Evolutionary conservation across 1,284 basidiomycete species (phyloP).

Genomic region (Rhodotorula sp.): DNA sequence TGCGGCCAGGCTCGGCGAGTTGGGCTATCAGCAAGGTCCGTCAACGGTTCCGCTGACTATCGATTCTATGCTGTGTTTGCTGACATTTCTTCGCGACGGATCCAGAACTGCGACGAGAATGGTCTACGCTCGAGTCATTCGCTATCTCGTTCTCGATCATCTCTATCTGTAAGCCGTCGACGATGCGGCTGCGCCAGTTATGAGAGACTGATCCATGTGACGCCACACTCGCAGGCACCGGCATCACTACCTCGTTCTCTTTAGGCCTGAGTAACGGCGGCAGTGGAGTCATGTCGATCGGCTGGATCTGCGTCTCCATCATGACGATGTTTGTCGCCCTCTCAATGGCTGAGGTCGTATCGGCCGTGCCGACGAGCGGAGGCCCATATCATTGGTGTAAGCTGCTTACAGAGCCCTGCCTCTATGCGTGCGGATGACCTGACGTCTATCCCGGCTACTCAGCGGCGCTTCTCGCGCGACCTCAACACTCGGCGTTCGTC

Average conservation of each 20-base stretch:
- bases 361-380: conserved; percentile 67
- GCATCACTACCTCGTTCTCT: conserved; percentile 46
- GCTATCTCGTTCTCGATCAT: conserved; percentile 74
- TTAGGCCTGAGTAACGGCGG: conserved; percentile 60
- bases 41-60: background rate
- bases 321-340: conserved; percentile 35
- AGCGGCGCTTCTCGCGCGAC: conserved; percentile 29
- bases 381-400: conserved; percentile 49
- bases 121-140: conserved; percentile 53
- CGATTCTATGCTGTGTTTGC: background rate
- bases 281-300: conserved; percentile 53
- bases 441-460: background rate
- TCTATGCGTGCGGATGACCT: background rate
- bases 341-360: conserved; percentile 45
- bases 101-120: conserved; percentile 23
- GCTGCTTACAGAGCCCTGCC: background rate
- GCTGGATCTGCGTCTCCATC: conserved; percentile 61
- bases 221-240: background rate
- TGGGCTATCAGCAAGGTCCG: conserved; percentile 26
- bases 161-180: conserved; percentile 49
- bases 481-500: conserved; percentile 26
- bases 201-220: too few relatives aligned
- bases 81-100: too few relatives aligned
- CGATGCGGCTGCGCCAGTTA: too few relatives aligned
- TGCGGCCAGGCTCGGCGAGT: conserved; percentile 16